A percentile compares a stretch with the other conserved stretches of the same genome.
These are phyloP conservation scores for Colletotrichum sp. DNA, from an alignment of 2,329 filamentous ascomycete species.

Conservation along the genomic window DNA sequence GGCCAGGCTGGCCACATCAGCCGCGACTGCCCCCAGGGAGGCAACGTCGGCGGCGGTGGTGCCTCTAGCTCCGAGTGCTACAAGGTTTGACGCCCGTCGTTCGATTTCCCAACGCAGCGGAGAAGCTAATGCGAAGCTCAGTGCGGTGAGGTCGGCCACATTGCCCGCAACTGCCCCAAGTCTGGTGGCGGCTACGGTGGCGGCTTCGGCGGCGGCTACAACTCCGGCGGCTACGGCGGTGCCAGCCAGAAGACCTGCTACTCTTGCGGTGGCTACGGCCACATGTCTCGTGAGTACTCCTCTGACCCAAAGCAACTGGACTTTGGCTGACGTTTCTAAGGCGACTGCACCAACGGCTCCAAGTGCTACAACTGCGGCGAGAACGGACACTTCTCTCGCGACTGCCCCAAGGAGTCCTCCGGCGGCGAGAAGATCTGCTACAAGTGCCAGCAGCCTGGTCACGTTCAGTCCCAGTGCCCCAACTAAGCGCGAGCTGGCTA, in stretches of 20 bases:
- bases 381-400: slow-evolving; percentile 92
- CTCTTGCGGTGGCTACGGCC: slow-evolving; percentile 95
- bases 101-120: too few species aligned
- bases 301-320: background rate
- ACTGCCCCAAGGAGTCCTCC: slow-evolving; percentile 92
- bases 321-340: slow-evolving; percentile 36
- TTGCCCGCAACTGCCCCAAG: slow-evolving; percentile 88
- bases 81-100: slow-evolving; percentile 61
- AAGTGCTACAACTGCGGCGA: slow-evolving; percentile 99
- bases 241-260: slow-evolving; percentile 87
- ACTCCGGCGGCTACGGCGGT: slow-evolving; percentile 52
- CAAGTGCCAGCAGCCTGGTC: slow-evolving; percentile 85
- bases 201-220: slow-evolving; percentile 50
- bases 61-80: slow-evolving; percentile 78
- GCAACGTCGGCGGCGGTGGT: slow-evolving; percentile 49
- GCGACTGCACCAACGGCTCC: slow-evolving; percentile 96
- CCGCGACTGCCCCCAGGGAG: slow-evolving; percentile 72
- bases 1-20: slow-evolving; percentile 89
- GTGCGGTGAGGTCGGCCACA: slow-evolving; percentile 96
- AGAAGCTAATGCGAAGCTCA: slow-evolving; percentile 32
- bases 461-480: slow-evolving; percentile 94
- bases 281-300: slow-evolving; percentile 80
- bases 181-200: slow-evolving; percentile 57
- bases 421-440: slow-evolving; percentile 96
- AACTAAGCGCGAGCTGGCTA: slow-evolving; percentile 51